Evolutionary conservation across 2,329 filamentous ascomycete species (phyloP), one percentile per base, ranked within the genome.

Genomic region (Aspergillus floridensis): DNA sequence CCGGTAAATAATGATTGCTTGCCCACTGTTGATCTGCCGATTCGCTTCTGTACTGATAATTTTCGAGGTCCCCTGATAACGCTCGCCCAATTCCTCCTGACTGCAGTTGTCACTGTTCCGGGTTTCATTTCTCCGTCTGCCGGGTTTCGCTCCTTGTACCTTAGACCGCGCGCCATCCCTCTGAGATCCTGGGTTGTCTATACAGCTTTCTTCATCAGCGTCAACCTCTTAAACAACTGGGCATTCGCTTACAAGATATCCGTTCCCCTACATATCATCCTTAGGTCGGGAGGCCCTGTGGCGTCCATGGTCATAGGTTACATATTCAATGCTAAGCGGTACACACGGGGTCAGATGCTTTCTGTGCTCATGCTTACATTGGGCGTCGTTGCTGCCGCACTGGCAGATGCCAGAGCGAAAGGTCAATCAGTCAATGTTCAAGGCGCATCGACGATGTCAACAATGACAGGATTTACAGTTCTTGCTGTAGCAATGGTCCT

Each of bases 171-270:
- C 65, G 87, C 86, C 54, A 91, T 98, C 4, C 95, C 95, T 0
- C 80, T 98, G 57, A 83, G 83, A 51, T 89, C 91, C 72, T 98
- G 95, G 93, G 72, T 91, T 53, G 81, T 93, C 70, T 97, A 96
- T 72, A 96, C 96, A 47, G 80, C 89, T 4, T 85, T 97, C 67
- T 98, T 98, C 77, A 95, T 96, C 74, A 85, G 85, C 63, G 95
- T 99, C 77, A 99, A 98, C 70, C 86, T 98, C 59, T 79, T 99
- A 71, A 99, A 99, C 78, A 99, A 99, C 70, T 93, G 93, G 81
- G 95, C 93, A 6, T 99, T 99, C 75, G 93, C 92, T 63, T 99
- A 97, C 78, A 88, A 92, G 68, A 98, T 99, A 58, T 96, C 92
- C 6, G 92, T 99, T 0, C 95, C 95, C 1, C 87, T 99, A 52